phyloP scores from a whole-genome alignment of 2,329 filamentous ascomycete species.

The Xylariaceae sp. region DNA sequence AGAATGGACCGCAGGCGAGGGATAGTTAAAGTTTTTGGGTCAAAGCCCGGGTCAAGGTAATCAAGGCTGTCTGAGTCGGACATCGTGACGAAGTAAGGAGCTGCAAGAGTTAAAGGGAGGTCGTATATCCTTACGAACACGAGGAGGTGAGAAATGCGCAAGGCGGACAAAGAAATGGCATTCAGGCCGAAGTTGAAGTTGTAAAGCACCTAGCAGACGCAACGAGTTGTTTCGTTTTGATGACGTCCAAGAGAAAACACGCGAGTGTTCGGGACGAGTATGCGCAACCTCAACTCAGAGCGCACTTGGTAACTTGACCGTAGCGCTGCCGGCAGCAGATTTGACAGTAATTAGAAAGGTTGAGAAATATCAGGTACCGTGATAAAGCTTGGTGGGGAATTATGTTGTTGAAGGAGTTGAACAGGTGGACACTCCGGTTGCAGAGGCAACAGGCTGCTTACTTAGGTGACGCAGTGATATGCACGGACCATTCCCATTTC shows the following conservation, averaged over 20 bases:
- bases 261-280: background rate
- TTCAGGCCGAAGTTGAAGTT: slow-evolving; percentile 1
- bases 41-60: slow-evolving; percentile 86
- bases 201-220: slow-evolving; percentile 9
- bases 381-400: background rate
- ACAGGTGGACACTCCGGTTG: slow-evolving; percentile 21
- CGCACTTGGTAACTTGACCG: background rate
- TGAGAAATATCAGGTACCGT: slow-evolving; percentile 5
- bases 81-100: slow-evolving; percentile 46
- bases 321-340: slow-evolving; percentile 4
- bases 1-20: slow-evolving; percentile 89
- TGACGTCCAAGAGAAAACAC: slow-evolving; percentile 13
- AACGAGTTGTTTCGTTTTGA: slow-evolving; percentile 4
- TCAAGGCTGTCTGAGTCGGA: slow-evolving; percentile 69
- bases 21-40: slow-evolving; percentile 80
- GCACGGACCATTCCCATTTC: no score
- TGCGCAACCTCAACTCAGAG: background rate
- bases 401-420: slow-evolving; percentile 23
- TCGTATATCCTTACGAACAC: no score
- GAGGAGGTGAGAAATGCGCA: background rate
- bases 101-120: background rate
- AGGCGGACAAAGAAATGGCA: background rate
- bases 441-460: slow-evolving; percentile 30
- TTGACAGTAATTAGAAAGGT: slow-evolving; percentile 3
- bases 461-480: background rate